Evolutionary conservation across 2,329 filamentous ascomycete genomes (phyloP), one percentile per base, ranked within the genome.

Genomic region (Alternaria longipes): DNA sequence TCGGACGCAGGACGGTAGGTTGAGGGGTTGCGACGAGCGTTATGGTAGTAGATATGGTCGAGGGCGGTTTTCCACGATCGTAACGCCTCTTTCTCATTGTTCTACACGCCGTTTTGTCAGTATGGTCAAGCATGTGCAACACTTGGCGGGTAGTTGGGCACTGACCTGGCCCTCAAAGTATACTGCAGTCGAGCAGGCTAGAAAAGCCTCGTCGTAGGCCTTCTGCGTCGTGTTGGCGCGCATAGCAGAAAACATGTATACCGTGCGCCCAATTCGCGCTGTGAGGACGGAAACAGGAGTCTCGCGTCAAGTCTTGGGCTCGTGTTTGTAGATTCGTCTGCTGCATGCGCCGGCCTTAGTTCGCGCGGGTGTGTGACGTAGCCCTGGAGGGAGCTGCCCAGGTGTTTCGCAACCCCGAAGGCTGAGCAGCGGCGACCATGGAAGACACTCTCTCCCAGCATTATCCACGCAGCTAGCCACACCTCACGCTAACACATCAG

Each of bases 201-300:
- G 82, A 81, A 97, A 97, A 80, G 91, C 94, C 80, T 98, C 93
- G 82, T 98, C 94, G 82, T 98, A 98, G 57, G 93, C 97, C 86
- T 97, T 97, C 82, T 98, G 94, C 79, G 97, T 88, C 64, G 89
- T 89, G 75, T 88, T 89, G 78, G 83, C 82, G 75, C 84, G 83
- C 81, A 85, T 86, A 36, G 59, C 64, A 41, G 47, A 60, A 40
- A 55, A 60, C 53, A 58, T 61, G 40, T 51, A 46, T 44, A 34
- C 26, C 20, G 61, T 32, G 56, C 59, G 53, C 47, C 36, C 49
- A 53, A 41, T 47, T 28, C 50, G 60, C 49, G 60, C 54, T 52
- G 74, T 82, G 81, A 78, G 84, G 84, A 42, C 45, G 44, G 16
- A 46, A 54, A 57, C 44, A 46, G 28, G 56, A 56, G 55, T 60